A percentile compares a stretch with the other conserved stretches of the same genome.
These are phyloP conservation scores for Podospora tetraspora DNA, from an alignment of 495 filamentous ascomycete genomes.

Conservation along the genomic window DNA sequence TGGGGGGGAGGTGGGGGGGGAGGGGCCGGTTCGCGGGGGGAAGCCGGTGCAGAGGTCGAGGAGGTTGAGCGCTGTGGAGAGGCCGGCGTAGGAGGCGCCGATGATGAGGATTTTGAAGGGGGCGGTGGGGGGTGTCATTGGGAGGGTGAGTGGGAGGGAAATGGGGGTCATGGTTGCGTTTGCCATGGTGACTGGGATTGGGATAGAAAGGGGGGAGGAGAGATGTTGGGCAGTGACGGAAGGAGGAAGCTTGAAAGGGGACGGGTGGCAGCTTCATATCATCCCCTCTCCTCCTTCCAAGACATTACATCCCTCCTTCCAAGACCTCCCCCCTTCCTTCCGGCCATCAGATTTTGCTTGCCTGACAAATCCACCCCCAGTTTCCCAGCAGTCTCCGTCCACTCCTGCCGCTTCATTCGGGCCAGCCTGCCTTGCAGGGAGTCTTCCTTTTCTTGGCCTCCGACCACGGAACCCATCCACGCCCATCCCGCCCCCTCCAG, in stretches of 20 bases:
- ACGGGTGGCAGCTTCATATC: not conserved
- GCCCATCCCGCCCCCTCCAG: not conserved
- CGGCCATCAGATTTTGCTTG: not conserved
- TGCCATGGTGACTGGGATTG: not conserved
- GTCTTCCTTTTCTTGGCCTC: not conserved
- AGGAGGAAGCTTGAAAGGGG: not conserved
- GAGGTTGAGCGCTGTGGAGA: slow-evolving; percentile 55
- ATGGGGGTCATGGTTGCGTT: slow-evolving; percentile 19
- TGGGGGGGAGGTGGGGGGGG: slow-evolving; percentile 20
- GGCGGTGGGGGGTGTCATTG: not conserved
- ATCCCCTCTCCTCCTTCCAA: not conserved
- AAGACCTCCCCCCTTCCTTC: not conserved
- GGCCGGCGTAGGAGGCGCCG: slow-evolving; percentile 62
- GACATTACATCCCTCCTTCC: not conserved
- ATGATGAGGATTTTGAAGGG: slow-evolving; percentile 48
- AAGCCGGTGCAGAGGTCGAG: slow-evolving; percentile 51
- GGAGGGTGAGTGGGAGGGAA: not conserved
- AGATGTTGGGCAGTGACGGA: not conserved
- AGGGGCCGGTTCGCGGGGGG: slow-evolving; percentile 18
- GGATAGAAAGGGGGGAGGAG: not conserved
- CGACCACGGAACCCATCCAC: not conserved
- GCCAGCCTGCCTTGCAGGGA: no score
- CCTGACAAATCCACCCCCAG: not conserved
- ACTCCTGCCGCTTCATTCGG: no score
- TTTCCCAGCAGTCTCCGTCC: not conserved